phyloP scores from a whole-genome alignment of 768 basidiomycete genomes.

The Collybia mongolica region DNA sequence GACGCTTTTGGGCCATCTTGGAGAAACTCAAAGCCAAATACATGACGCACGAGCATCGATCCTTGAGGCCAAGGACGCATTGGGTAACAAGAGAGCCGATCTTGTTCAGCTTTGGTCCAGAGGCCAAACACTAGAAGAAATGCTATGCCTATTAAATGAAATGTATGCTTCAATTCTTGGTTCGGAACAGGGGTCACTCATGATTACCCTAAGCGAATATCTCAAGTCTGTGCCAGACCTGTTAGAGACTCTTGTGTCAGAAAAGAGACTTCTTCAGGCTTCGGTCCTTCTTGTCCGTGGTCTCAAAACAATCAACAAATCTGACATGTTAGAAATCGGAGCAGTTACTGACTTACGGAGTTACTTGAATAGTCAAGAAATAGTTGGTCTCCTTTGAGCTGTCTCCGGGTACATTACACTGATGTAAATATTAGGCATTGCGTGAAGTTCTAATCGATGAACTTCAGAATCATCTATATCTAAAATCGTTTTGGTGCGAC shows the following conservation, averaged over 20 bases:
- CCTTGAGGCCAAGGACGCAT: conserved; percentile 74
- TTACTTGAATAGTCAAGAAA: conserved; percentile 86
- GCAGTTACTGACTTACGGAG: conserved; percentile 85
- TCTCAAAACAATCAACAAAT: conserved; percentile 86
- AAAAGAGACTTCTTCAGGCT: conserved; percentile 90
- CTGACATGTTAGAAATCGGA: conserved; percentile 95
- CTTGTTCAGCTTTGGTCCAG: conserved; percentile 88
- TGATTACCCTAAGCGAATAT: conserved; percentile 60
- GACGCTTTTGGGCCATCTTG: conserved; percentile 69
- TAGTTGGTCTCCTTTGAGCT: conserved; percentile 40
- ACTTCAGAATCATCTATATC: conserved; percentile 93
- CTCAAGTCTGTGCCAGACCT: conserved; percentile 89
- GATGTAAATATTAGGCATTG: conserved; percentile 56
- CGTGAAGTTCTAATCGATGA: conserved; percentile 94
- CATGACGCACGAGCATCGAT: conserved; percentile 66
- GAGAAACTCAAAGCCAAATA: conserved; percentile 73
- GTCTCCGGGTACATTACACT: background rate
- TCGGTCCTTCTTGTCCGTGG: conserved; percentile 84
- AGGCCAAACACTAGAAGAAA: conserved; percentile 91
- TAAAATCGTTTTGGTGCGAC: conserved; percentile 96
- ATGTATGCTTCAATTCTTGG: conserved; percentile 56
- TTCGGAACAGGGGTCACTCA: conserved; percentile 12
- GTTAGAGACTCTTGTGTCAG: conserved; percentile 92
- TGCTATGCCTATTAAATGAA: conserved; percentile 91
- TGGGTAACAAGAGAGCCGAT: conserved; percentile 83